Percentiles rank a stretch among this genome's conserved stretches.
These are phyloP conservation scores for Aspergillus texensis DNA, from an alignment of 2,329 filamentous ascomycete species.

Conservation along the genomic window DNA sequence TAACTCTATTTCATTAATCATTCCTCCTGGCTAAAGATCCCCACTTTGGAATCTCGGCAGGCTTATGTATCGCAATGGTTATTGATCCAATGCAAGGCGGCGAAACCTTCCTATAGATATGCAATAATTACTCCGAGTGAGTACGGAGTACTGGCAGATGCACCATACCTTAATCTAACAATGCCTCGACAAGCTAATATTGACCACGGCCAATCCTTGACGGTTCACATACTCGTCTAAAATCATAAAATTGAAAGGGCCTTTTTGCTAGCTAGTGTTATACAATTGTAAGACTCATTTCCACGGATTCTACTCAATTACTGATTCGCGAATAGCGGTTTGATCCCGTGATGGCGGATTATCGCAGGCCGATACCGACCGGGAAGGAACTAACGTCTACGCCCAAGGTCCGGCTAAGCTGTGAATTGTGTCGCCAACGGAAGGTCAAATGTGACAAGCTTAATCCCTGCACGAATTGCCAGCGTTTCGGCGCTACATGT, in stretches of 20 bases:
- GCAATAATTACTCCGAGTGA: neutral
- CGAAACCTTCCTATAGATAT: neutral
- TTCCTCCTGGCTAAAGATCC: neutral
- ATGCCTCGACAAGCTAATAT: neutral
- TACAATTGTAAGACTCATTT: neutral
- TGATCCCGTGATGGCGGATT: conserved; percentile 10
- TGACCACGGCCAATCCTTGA: neutral
- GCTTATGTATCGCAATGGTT: neutral
- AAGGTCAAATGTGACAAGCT: conserved; percentile 40
- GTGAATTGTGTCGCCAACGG: conserved; percentile 34
- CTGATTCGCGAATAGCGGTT: neutral
- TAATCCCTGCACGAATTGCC: conserved; percentile 35
- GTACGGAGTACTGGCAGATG: neutral
- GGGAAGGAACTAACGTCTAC: neutral
- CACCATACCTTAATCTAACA: neutral
- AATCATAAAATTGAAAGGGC: neutral
- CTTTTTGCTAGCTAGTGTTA: neutral
- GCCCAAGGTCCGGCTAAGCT: conserved; percentile 31
- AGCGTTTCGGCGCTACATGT: conserved; percentile 27
- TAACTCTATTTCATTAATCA: neutral
- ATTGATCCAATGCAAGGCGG: neutral
- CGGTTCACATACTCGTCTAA: neutral
- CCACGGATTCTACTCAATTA: neutral
- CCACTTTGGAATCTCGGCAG: neutral
- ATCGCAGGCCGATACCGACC: neutral